Evolutionary conservation across 768 basidiomycete species (phyloP).

Genomic region (Naganishia vaughanmartiniae): DNA sequence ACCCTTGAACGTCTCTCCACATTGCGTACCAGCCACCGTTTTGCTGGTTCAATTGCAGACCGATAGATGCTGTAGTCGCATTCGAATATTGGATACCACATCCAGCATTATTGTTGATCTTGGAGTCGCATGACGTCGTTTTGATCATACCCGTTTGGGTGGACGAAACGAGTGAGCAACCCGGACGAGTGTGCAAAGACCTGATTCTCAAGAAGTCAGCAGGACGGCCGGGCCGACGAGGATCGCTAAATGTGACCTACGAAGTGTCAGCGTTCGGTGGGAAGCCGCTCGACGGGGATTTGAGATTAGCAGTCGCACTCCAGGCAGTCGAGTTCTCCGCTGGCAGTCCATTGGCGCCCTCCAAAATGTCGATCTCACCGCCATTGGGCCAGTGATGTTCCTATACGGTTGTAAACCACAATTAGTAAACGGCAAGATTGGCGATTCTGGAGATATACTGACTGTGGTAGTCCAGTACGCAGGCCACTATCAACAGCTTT

Average conservation of each 20-base stretch:
- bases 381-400: slow-evolving; percentile 46
- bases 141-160: slow-evolving; percentile 40
- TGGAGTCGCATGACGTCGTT: slow-evolving; percentile 40
- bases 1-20: slow-evolving; percentile 46
- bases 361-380: slow-evolving; percentile 51
- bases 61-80: slow-evolving; percentile 40
- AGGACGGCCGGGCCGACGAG: neutral
- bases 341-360: slow-evolving; percentile 49
- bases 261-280: slow-evolving; percentile 25
- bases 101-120: slow-evolving; percentile 60
- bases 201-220: slow-evolving; percentile 16
- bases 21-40: slow-evolving; percentile 65
- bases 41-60: slow-evolving; percentile 36
- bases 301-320: slow-evolving; percentile 34
- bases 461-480: slow-evolving; percentile 50
- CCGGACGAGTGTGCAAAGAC: slow-evolving; percentile 42
- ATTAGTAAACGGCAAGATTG: neutral
- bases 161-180: slow-evolving; percentile 30
- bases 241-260: neutral
- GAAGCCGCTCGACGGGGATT: slow-evolving; percentile 21
- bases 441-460: neutral
- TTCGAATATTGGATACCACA: slow-evolving; percentile 58
- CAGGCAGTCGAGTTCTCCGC: slow-evolving; percentile 38
- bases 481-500: slow-evolving; percentile 42
- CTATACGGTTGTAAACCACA: neutral